A percentile compares a stretch with the other conserved stretches of the same genome.
These are phyloP conservation scores for Peronospora destructor DNA, from an alignment of 352 stramenopile genomes.

Conservation along the genomic window DNA sequence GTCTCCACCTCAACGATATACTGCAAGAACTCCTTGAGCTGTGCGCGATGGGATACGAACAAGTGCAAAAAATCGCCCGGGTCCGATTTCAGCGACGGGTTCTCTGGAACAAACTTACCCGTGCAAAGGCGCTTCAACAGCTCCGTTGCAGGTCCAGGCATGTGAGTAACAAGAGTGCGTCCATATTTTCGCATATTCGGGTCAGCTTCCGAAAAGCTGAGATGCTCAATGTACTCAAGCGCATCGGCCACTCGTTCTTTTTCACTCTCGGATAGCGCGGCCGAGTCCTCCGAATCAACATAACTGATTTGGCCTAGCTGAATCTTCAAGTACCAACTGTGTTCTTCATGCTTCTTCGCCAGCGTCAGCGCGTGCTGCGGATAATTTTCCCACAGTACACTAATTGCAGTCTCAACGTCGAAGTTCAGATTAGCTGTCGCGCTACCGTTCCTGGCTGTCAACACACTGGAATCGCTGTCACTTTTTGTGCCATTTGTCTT, in stretches of 20 bases:
- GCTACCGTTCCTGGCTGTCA: slow-evolving; percentile 21
- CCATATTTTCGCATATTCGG: slow-evolving; percentile 86
- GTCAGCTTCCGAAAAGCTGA: slow-evolving; percentile 81
- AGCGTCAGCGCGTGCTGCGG: slow-evolving; percentile 85
- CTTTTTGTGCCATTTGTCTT: slow-evolving; percentile 32
- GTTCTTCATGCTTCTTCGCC: slow-evolving; percentile 85
- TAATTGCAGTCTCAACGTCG: slow-evolving; percentile 89
- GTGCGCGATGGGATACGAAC: slow-evolving; percentile 87
- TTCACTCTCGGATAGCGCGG: slow-evolving; percentile 58
- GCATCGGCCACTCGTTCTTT: slow-evolving; percentile 84
- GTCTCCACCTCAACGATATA: slow-evolving; percentile 87
- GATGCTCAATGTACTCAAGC: slow-evolving; percentile 85
- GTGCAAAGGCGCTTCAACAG: slow-evolving; percentile 88
- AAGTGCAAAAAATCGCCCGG: slow-evolving; percentile 87
- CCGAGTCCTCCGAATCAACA: slow-evolving; percentile 69
- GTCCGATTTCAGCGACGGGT: slow-evolving; percentile 63
- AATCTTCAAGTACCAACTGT: slow-evolving; percentile 90
- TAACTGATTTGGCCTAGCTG: slow-evolving; percentile 88
- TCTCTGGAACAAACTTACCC: slow-evolving; percentile 59
- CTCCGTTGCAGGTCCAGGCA: slow-evolving; percentile 84
- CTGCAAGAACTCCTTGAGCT: slow-evolving; percentile 85
- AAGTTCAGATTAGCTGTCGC: slow-evolving; percentile 64
- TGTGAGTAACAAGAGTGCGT: slow-evolving; percentile 80
- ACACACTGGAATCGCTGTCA: slow-evolving; percentile 15
- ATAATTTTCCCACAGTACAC: slow-evolving; percentile 90